Conservation (phyloP, 768 basidiomycete species). For the Daedaleopsis nitida region DNA sequence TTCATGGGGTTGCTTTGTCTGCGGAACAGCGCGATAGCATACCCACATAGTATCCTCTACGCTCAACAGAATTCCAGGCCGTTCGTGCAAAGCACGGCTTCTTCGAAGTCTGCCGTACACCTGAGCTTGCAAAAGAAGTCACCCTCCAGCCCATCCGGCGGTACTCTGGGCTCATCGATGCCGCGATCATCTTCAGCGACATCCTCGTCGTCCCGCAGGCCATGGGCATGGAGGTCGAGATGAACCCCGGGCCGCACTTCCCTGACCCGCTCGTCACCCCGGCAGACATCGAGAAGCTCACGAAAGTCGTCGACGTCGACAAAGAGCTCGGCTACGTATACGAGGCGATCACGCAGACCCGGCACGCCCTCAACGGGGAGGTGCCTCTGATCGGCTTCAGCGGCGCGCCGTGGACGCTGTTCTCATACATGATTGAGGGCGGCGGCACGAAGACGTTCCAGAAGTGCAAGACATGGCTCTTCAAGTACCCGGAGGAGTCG, state of each 20-base stretch:
- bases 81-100: constrained; percentile 87
- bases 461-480: constrained; percentile 94
- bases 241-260: constrained; percentile 92
- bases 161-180: constrained; percentile 86
- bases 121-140: constrained; percentile 84
- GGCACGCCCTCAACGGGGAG: constrained; percentile 77
- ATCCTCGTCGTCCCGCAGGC: constrained; percentile 98
- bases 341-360: constrained; percentile 85
- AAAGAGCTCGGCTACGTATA: constrained; percentile 91
- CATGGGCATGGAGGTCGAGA: constrained; percentile 92
- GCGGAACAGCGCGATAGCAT: too few species aligned
- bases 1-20: background rate
- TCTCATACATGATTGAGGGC: constrained; percentile 98
- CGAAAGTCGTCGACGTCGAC: constrained; percentile 68
- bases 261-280: constrained; percentile 83
- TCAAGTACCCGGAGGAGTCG: constrained; percentile 84
- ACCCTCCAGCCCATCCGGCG: constrained; percentile 94
- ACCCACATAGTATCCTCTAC: background rate
- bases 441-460: constrained; percentile 89
- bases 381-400: constrained; percentile 97
- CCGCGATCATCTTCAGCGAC: constrained; percentile 97
- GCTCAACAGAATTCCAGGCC: constrained; percentile 76
- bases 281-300: constrained; percentile 66
- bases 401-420: constrained; percentile 97
- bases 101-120: constrained; percentile 93